Percentiles rank a stretch among this genome's conserved stretches.
Evolutionary conservation across 306 rosid genomes (phyloP).

Genomic region (Lathyrus tuberosus): DNA sequence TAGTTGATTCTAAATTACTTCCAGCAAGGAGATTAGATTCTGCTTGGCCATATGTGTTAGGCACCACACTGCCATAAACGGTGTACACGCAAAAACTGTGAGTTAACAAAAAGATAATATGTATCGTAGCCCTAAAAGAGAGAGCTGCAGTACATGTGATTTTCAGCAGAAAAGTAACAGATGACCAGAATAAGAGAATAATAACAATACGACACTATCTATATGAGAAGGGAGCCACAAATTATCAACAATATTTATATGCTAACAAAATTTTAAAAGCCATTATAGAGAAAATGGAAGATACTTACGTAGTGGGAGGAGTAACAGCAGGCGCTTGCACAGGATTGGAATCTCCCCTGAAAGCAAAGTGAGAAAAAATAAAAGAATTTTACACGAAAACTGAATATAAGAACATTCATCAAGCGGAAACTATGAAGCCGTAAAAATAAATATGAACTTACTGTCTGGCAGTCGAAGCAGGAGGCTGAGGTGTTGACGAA

Average conservation of each 20-base stretch:
- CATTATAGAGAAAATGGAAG: constrained; percentile 30
- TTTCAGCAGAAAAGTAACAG: constrained; percentile 13
- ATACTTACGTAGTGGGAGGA: constrained; percentile 51
- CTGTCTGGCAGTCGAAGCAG: constrained; percentile 45
- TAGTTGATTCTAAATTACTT: constrained; percentile 57
- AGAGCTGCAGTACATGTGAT: neutral
- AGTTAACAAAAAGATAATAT: constrained; percentile 15
- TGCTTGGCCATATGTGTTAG: constrained; percentile 61
- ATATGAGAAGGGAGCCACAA: constrained; percentile 19
- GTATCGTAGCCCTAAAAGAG: neutral
- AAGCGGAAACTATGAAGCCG: constrained; percentile 15
- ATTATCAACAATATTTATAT: constrained; percentile 15
- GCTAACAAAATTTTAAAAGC: neutral
- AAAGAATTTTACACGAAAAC: constrained; percentile 3
- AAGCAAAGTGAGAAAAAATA: constrained; percentile 9
- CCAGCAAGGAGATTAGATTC: constrained; percentile 75
- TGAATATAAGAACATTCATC: constrained; percentile 15
- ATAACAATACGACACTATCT: constrained; percentile 10
- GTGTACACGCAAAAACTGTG: constrained; percentile 26
- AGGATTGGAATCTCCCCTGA: constrained; percentile 51
- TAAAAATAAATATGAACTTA: constrained; percentile 50
- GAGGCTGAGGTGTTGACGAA: constrained; percentile 47
- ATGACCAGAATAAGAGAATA: constrained; percentile 6
- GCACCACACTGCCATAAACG: constrained; percentile 55
- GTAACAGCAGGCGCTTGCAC: constrained; percentile 49